Percentiles rank a stretch among this genome's conserved stretches.
Conservation (phyloP, 2,329 filamentous ascomycete genomes). For the Sporothrix pallida region DNA sequence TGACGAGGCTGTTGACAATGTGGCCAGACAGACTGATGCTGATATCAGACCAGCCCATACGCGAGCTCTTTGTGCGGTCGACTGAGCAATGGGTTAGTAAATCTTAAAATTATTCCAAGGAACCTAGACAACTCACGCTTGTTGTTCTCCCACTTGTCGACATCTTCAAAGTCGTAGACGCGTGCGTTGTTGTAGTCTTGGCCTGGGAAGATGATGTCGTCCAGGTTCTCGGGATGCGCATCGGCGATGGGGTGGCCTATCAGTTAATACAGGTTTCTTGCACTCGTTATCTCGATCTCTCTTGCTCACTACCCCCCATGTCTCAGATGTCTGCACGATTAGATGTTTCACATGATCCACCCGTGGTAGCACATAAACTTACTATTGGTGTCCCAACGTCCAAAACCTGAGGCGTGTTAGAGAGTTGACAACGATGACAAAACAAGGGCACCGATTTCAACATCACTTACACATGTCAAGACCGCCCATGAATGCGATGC, state of each 20-base stretch:
- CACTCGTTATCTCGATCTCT: neutral
- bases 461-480: slow-evolving; percentile 71
- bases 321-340: neutral
- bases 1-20: slow-evolving; percentile 73
- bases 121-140: slow-evolving; percentile 57
- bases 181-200: slow-evolving; percentile 93
- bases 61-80: slow-evolving; percentile 75
- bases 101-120: neutral
- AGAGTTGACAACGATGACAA: neutral
- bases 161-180: slow-evolving; percentile 80
- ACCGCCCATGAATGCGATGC: slow-evolving; percentile 86
- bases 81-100: slow-evolving; percentile 50
- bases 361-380: slow-evolving; percentile 38
- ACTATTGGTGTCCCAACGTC: slow-evolving; percentile 85
- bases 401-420: slow-evolving; percentile 61
- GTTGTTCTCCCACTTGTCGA: slow-evolving; percentile 81
- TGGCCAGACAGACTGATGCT: slow-evolving; percentile 76
- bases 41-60: slow-evolving; percentile 94
- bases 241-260: slow-evolving; percentile 79
- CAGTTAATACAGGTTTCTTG: slow-evolving; percentile 21
- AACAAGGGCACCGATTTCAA: no score
- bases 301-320: neutral
- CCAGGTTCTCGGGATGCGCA: slow-evolving; percentile 77
- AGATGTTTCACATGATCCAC: slow-evolving; percentile 10
- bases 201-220: slow-evolving; percentile 80